Evolutionary conservation across 495 filamentous ascomycete species (phyloP).

Genomic region (Copromyces sp.): DNA sequence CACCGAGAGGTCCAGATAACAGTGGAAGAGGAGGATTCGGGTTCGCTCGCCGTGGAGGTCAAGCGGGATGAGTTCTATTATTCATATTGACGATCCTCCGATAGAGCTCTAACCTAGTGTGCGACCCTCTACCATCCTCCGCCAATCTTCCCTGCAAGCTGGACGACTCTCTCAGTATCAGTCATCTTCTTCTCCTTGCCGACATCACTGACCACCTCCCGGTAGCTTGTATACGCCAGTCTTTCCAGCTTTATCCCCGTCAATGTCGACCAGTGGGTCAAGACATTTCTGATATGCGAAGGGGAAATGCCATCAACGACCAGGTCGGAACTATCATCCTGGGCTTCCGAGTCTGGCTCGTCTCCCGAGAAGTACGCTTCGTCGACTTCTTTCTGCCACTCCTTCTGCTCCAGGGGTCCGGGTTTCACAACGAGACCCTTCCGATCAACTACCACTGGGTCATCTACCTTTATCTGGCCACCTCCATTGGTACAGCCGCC

Average conservation of each 20-base stretch:
- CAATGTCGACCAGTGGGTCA: constrained; percentile 61
- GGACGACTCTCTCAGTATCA: constrained; percentile 74
- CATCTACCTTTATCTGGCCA: constrained; percentile 83
- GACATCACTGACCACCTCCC: constrained; percentile 89
- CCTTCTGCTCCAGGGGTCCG: constrained; percentile 64
- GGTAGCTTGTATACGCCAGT: constrained; percentile 74
- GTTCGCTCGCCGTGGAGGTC: constrained; percentile 29
- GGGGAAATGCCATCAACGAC: constrained; percentile 49
- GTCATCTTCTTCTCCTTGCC: constrained; percentile 55
- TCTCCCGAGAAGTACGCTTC: constrained; percentile 88
- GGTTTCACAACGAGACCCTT: constrained; percentile 40
- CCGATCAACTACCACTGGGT: constrained; percentile 45
- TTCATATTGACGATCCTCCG: neutral
- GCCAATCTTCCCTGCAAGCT: constrained; percentile 84
- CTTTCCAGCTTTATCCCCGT: constrained; percentile 62
- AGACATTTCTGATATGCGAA: constrained; percentile 43
- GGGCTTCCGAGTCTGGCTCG: constrained; percentile 35
- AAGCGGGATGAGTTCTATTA: constrained; percentile 22
- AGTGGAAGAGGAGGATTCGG: constrained; percentile 68
- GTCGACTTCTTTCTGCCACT: constrained; percentile 79
- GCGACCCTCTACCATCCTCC: constrained; percentile 67
- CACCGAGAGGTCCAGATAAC: constrained; percentile 64
- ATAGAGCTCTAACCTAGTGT: constrained; percentile 7
- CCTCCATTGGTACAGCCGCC: constrained; percentile 97
- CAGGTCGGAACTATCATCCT: constrained; percentile 18